Percentiles rank a stretch among this genome's conserved stretches.
phyloP scores from a whole-genome alignment of 2,329 filamentous ascomycete species.

The Claviceps maximensis region DNA sequence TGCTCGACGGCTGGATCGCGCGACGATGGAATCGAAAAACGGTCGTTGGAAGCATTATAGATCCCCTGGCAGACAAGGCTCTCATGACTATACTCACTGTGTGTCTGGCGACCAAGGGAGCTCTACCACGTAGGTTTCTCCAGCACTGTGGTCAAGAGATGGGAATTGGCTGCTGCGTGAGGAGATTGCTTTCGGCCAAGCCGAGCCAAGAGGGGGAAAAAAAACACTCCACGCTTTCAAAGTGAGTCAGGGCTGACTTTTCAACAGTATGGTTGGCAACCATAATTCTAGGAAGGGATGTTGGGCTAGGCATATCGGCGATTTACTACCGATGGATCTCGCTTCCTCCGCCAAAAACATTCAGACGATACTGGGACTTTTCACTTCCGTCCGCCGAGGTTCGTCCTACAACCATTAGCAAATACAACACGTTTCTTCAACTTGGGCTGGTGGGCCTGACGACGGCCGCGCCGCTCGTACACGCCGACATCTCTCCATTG shows the following conservation, averaged over 20 bases:
- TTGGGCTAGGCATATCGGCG: conserved; percentile 68
- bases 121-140: conserved; percentile 53
- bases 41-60: conserved; percentile 86
- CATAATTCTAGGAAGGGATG: conserved; percentile 84
- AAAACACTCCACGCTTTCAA: too few relatives aligned
- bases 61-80: conserved; percentile 92
- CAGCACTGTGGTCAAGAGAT: neutral
- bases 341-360: conserved; percentile 83
- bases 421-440: conserved; percentile 90
- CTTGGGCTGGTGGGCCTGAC: conserved; percentile 74
- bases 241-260: neutral
- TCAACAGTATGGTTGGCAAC: conserved; percentile 64
- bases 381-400: conserved; percentile 79
- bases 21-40: conserved; percentile 78
- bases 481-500: conserved; percentile 38
- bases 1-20: conserved; percentile 90
- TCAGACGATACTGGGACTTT: conserved; percentile 93
- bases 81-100: conserved; percentile 90
- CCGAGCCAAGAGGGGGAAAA: too few relatives aligned
- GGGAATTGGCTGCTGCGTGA: too few relatives aligned
- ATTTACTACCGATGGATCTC: conserved; percentile 96
- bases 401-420: conserved; percentile 69
- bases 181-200: too few relatives aligned
- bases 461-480: conserved; percentile 64
- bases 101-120: conserved; percentile 69